Conservation (phyloP, 2,329 filamentous ascomycete genomes). For the Fusarium agapanthi region DNA sequence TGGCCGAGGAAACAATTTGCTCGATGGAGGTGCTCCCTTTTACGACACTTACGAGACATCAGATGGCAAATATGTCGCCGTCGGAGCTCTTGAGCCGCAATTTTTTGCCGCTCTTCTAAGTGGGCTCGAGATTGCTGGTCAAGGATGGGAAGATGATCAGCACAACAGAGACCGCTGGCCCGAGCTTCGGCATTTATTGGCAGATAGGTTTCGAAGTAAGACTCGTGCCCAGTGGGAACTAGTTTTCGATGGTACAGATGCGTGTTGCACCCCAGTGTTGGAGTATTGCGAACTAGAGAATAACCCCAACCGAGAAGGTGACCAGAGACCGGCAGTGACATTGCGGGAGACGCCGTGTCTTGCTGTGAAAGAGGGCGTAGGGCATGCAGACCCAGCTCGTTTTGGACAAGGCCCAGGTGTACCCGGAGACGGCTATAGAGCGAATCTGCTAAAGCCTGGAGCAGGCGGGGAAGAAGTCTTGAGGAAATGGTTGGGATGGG, state of each 20-base stretch:
- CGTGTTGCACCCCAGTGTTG: conserved; percentile 89
- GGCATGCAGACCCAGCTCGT: conserved; percentile 45
- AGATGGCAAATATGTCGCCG: conserved; percentile 82
- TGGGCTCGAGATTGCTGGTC: conserved; percentile 68
- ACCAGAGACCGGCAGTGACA: conserved; percentile 76
- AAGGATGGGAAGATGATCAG: conserved; percentile 61
- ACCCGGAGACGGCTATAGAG: conserved; percentile 73
- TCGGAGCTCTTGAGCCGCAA: conserved; percentile 89
- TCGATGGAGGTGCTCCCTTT: conserved; percentile 87
- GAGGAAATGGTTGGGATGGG: conserved; percentile 80
- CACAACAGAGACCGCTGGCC: conserved; percentile 74
- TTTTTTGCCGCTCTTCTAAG: conserved; percentile 78
- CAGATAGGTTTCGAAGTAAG: conserved; percentile 70
- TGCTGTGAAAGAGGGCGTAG: conserved; percentile 62
- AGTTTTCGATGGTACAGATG: conserved; percentile 90
- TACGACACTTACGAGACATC: conserved; percentile 90
- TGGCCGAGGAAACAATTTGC: conserved; percentile 76
- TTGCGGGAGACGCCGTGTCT: conserved; percentile 74
- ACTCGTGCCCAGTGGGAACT: conserved; percentile 82
- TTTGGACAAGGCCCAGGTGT: conserved; percentile 73
- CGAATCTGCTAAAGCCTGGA: conserved; percentile 68
- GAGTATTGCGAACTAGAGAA: conserved; percentile 75
- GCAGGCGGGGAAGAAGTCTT: conserved; percentile 77
- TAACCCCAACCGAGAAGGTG: conserved; percentile 62
- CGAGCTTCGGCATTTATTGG: conserved; percentile 68